phyloP scores from a whole-genome alignment of 768 basidiomycete genomes.

The Naematelia encephala region DNA sequence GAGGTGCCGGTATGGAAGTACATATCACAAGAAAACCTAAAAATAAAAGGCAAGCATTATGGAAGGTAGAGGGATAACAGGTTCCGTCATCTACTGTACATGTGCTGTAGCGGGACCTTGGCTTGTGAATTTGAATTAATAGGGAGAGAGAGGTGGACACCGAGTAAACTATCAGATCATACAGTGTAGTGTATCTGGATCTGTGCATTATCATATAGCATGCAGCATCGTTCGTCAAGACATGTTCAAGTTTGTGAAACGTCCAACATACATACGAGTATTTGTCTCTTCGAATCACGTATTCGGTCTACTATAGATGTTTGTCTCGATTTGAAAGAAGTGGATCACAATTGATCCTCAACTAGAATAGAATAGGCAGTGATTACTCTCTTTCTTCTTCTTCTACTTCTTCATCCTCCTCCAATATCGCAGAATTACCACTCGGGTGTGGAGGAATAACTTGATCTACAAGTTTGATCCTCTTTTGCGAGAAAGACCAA shows the following conservation, averaged over 20 bases:
- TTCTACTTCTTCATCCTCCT: too few relatives aligned
- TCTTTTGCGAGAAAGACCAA: conserved; percentile 8
- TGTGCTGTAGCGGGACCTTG: neutral
- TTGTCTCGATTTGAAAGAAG: too few relatives aligned
- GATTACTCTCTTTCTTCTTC: too few relatives aligned
- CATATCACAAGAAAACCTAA: conserved; percentile 84
- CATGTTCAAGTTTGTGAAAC: too few relatives aligned
- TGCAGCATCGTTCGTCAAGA: conserved; percentile 1
- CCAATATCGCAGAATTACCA: too few relatives aligned
- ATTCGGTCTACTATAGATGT: too few relatives aligned
- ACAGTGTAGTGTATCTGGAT: neutral
- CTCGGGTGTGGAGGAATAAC: too few relatives aligned
- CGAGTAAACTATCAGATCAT: too few relatives aligned
- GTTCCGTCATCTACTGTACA: neutral
- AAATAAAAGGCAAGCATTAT: conserved; percentile 55
- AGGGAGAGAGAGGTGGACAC: neutral
- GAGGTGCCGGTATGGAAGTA: conserved; percentile 69
- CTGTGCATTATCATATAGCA: conserved; percentile 3
- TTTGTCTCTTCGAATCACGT: too few relatives aligned
- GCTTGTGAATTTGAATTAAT: neutral
- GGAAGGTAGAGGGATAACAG: conserved; percentile 54
- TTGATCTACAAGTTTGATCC: conserved; percentile 6
- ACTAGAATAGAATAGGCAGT: too few relatives aligned
- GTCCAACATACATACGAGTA: too few relatives aligned
- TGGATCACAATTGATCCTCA: too few relatives aligned